Conservation (phyloP, 805 yeast genomes). For the Sugiyamaella chiloensis region DNA sequence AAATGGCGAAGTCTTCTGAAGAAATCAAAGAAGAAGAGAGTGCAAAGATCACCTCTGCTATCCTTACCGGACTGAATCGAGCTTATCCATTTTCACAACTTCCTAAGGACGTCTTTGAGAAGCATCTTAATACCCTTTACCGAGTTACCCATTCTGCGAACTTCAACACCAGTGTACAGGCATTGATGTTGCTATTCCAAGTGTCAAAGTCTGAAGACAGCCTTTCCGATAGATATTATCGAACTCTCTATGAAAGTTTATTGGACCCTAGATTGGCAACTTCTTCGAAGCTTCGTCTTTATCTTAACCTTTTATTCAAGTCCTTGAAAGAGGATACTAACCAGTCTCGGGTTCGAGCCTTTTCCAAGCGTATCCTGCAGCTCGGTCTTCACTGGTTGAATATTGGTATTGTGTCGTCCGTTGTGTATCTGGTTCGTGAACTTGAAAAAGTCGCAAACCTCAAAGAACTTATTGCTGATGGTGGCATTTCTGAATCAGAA, state of each 20-base stretch:
- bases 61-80: slow-evolving; percentile 91
- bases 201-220: slow-evolving; percentile 55
- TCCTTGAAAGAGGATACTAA: slow-evolving; percentile 70
- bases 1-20: slow-evolving; percentile 27
- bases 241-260: slow-evolving; percentile 85
- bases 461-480: slow-evolving; percentile 51
- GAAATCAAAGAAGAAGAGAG: slow-evolving; percentile 63
- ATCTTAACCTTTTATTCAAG: slow-evolving; percentile 79
- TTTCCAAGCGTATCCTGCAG: slow-evolving; percentile 86
- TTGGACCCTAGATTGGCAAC: slow-evolving; percentile 76
- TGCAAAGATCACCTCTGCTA: slow-evolving; percentile 80
- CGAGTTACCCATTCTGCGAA: slow-evolving; percentile 91
- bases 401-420: slow-evolving; percentile 83
- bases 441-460: slow-evolving; percentile 58
- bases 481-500: slow-evolving; percentile 26
- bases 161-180: slow-evolving; percentile 91
- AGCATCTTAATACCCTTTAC: slow-evolving; percentile 80
- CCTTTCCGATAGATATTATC: slow-evolving; percentile 58
- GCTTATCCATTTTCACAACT: slow-evolving; percentile 89
- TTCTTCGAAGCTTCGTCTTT: slow-evolving; percentile 93
- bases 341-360: slow-evolving; percentile 69
- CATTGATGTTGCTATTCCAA: slow-evolving; percentile 79
- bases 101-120: slow-evolving; percentile 58
- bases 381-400: slow-evolving; percentile 82
- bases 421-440: slow-evolving; percentile 69